These are phyloP conservation scores for Sarocladiaceae sp. DNA, from an alignment of 2,329 filamentous ascomycete species.

Conservation along the genomic window DNA sequence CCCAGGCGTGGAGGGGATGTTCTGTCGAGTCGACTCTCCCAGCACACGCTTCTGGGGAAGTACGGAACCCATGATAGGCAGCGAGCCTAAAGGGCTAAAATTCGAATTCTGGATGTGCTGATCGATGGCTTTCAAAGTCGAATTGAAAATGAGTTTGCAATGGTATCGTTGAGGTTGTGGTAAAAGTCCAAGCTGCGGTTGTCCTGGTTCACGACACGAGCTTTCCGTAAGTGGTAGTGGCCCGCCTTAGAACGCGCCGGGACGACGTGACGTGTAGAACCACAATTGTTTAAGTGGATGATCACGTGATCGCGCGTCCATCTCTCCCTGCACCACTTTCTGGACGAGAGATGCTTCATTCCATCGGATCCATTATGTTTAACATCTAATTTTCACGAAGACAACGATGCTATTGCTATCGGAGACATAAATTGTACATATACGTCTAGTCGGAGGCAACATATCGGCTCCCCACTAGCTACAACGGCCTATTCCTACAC, in stretches of 20 bases:
- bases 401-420: no score
- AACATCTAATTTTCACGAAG: no score
- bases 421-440: no score
- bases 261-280: constrained; percentile 12
- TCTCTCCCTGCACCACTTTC: no score
- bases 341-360: no score
- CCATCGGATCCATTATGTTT: no score
- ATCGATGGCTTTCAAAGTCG: no score
- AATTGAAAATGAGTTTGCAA: not conserved
- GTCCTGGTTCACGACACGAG: constrained; percentile 3
- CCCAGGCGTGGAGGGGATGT: constrained; percentile 51
- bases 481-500: no score
- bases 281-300: constrained; percentile 11
- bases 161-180: not conserved
- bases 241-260: constrained; percentile 12
- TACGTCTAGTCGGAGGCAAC: no score
- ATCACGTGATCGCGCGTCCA: constrained; percentile 10
- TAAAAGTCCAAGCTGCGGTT: not conserved
- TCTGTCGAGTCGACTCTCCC: constrained; percentile 61
- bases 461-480: no score
- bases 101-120: no score
- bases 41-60: constrained; percentile 71
- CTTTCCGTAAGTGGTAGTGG: constrained; percentile 6
- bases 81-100: constrained; percentile 8
- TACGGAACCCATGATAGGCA: constrained; percentile 40